These are phyloP conservation scores for Barnettozyma sp. DNA, from an alignment of 805 yeast genomes.

Conservation along the genomic window DNA sequence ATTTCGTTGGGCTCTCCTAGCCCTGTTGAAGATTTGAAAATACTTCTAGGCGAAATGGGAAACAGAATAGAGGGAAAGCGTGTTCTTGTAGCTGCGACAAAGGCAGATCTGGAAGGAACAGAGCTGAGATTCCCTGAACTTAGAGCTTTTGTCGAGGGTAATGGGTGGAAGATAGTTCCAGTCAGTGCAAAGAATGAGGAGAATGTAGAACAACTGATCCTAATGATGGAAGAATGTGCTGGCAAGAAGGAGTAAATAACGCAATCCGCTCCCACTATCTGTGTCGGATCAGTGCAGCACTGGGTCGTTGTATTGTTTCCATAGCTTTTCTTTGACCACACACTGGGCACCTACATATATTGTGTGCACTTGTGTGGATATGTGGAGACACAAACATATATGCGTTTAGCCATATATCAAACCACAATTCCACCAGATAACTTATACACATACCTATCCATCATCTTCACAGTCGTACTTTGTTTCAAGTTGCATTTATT, in stretches of 20 bases:
- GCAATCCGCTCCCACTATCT: too few species aligned
- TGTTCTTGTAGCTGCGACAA: slow-evolving; percentile 81
- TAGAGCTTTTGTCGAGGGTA: slow-evolving; percentile 34
- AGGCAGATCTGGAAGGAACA: slow-evolving; percentile 70
- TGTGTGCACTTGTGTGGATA: too few species aligned
- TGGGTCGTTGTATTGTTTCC: too few species aligned
- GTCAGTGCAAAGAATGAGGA: slow-evolving; percentile 73
- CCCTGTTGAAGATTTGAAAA: slow-evolving; percentile 60
- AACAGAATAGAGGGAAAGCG: slow-evolving; percentile 53
- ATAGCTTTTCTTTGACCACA: too few species aligned
- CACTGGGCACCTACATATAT: too few species aligned
- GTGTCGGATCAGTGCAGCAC: too few species aligned
- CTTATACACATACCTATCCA: too few species aligned
- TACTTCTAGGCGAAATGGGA: slow-evolving; percentile 68
- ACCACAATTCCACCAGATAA: too few species aligned
- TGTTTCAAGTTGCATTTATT: too few species aligned
- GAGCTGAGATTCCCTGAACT: slow-evolving; percentile 42
- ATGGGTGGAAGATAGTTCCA: slow-evolving; percentile 68
- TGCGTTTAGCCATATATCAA: too few species aligned
- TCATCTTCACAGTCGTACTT: too few species aligned
- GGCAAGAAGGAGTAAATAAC: slow-evolving; percentile 19
- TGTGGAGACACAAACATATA: too few species aligned
- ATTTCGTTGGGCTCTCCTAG: slow-evolving; percentile 61
- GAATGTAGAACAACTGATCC: slow-evolving; percentile 63
- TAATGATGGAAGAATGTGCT: slow-evolving; percentile 57